A percentile compares a stretch with the other conserved stretches of the same genome.
phyloP scores from a whole-genome alignment of 257 asterid species.

The Leptodermis oblonga region DNA sequence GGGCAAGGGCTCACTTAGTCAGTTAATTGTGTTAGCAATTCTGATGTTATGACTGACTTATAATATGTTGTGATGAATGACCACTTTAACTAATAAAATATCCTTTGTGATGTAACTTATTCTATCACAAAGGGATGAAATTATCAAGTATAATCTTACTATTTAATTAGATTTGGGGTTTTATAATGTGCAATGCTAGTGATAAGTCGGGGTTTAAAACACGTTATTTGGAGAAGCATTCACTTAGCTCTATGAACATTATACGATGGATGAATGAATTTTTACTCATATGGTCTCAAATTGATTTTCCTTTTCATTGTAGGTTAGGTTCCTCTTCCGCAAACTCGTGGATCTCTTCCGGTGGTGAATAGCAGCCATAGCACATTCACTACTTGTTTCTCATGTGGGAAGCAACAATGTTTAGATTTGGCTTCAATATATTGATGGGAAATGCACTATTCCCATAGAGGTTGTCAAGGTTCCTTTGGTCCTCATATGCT shows the following conservation, averaged over 20 bases:
- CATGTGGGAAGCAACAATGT: constrained; percentile 93
- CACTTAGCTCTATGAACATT: neutral
- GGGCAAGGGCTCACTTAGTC: no score
- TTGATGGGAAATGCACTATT: constrained; percentile 95
- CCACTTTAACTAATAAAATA: no score
- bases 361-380: constrained; percentile 79
- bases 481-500: constrained; percentile 99
- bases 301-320: constrained; percentile 27
- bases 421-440: constrained; percentile 93
- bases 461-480: constrained; percentile 95
- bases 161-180: neutral
- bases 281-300: neutral
- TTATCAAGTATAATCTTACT: neutral
- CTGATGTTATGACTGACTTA: no score
- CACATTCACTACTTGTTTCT: constrained; percentile 87
- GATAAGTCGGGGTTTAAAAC: neutral
- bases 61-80: no score
- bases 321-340: constrained; percentile 96
- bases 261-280: neutral
- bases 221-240: neutral
- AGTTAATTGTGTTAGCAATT: no score
- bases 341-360: constrained; percentile 98
- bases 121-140: no score
- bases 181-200: neutral
- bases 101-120: no score